A percentile compares a stretch with the other conserved stretches of the same genome.
Evolutionary conservation across 805 yeast species (phyloP).

Genomic region (Wilhelminamyces savonicus): DNA sequence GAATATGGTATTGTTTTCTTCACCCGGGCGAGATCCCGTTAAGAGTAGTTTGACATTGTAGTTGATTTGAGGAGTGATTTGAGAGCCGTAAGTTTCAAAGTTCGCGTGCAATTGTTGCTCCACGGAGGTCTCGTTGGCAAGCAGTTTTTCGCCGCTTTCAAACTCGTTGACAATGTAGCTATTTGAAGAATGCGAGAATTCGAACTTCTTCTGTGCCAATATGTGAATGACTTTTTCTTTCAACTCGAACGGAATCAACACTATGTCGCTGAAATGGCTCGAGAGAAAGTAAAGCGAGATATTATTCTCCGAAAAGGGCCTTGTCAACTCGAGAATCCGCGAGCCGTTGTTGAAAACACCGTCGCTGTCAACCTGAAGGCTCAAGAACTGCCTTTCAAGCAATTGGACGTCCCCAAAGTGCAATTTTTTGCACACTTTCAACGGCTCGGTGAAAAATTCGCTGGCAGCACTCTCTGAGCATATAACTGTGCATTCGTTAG

Average conservation of each 20-base stretch:
- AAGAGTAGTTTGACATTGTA: conserved; percentile 36
- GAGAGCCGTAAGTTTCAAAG: too few species aligned
- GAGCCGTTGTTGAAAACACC: conserved; percentile 47
- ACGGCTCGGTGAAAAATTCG: conserved; percentile 32
- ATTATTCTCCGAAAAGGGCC: conserved; percentile 50
- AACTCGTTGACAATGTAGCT: conserved; percentile 29
- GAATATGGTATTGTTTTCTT: conserved; percentile 33
- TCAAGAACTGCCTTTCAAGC: conserved; percentile 39
- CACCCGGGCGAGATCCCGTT: conserved; percentile 55
- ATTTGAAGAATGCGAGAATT: conserved; percentile 38
- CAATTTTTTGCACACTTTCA: conserved; percentile 24
- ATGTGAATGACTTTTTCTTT: conserved; percentile 41
- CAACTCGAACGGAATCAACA: conserved; percentile 46
- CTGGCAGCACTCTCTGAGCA: conserved; percentile 37
- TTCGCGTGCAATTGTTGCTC: too few species aligned
- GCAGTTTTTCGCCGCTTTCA: too few species aligned
- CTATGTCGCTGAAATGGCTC: conserved; percentile 59
- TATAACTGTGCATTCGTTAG: conserved; percentile 57
- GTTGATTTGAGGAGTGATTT: conserved; percentile 41
- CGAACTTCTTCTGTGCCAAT: conserved; percentile 37
- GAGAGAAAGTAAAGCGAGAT: conserved; percentile 57
- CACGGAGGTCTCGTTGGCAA: too few species aligned
- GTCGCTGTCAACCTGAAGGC: conserved; percentile 56
- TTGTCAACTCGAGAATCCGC: conserved; percentile 49
- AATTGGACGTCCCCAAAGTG: conserved; percentile 32